Conservation (phyloP, 306 rosid species). For the Trifolium pratense region DNA sequence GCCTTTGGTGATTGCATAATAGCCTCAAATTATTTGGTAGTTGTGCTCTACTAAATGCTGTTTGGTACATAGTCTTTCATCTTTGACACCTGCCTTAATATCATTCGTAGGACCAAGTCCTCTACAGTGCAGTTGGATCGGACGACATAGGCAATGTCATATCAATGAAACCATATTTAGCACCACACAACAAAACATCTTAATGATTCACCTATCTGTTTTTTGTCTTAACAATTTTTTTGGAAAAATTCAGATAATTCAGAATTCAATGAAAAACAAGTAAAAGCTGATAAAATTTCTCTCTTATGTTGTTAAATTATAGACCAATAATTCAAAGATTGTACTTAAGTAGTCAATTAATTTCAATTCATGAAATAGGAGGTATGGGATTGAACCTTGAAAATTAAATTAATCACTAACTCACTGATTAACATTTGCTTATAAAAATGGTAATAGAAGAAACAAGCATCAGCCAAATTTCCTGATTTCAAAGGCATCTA, state of each 20-base stretch:
- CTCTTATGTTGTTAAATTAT: too few species aligned
- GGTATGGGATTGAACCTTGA: too few species aligned
- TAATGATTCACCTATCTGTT: not conserved
- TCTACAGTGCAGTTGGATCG: not conserved
- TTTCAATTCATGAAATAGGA: too few species aligned
- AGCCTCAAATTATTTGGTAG: constrained; percentile 5
- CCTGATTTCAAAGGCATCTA: not conserved
- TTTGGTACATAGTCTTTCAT: not conserved
- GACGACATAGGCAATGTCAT: not conserved
- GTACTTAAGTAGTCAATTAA: too few species aligned
- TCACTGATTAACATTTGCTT: too few species aligned
- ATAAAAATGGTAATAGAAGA: not conserved
- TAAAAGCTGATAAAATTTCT: too few species aligned
- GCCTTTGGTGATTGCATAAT: not conserved
- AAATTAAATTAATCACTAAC: too few species aligned
- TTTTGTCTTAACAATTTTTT: too few species aligned
- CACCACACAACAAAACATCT: not conserved
- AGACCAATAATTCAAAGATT: too few species aligned
- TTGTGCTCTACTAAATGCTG: not conserved
- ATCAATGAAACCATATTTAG: not conserved
- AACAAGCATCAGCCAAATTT: not conserved
- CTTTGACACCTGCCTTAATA: not conserved
- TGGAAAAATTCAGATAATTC: too few species aligned
- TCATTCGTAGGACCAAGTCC: not conserved
- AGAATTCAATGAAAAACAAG: too few species aligned